Evolutionary conservation across 2,329 filamentous ascomycete genomes (phyloP).

Genomic region (Sclerotinia borealis): DNA sequence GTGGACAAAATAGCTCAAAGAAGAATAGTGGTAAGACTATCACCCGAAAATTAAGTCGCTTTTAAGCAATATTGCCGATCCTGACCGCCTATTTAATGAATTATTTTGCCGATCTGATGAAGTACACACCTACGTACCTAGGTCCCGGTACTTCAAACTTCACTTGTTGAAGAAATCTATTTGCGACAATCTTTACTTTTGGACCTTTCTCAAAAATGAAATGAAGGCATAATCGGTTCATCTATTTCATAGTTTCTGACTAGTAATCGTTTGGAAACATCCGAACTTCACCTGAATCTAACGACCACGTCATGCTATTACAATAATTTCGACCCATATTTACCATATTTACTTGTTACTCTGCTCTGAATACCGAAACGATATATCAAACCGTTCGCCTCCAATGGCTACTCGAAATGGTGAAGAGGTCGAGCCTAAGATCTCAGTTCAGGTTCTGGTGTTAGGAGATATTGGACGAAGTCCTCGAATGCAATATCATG

Average conservation of each 20-base stretch:
- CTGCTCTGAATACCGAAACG: conserved; percentile 34
- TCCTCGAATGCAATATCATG: conserved; percentile 98
- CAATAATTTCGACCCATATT: conserved; percentile 31
- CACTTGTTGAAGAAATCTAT: neutral
- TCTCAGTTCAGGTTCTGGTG: conserved; percentile 74
- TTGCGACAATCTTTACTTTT: neutral
- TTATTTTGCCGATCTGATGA: neutral
- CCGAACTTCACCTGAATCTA: neutral
- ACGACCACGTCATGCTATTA: conserved; percentile 26
- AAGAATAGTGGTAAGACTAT: neutral
- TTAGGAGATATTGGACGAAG: conserved; percentile 93
- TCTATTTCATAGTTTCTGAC: neutral
- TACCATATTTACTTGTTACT: conserved; percentile 29
- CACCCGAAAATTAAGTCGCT: too few relatives aligned
- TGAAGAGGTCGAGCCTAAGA: conserved; percentile 33
- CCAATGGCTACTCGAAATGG: conserved; percentile 23
- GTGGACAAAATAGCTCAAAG: neutral
- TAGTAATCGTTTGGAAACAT: neutral
- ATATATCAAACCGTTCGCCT: conserved; percentile 35
- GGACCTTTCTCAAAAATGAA: neutral
- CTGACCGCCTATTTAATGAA: neutral
- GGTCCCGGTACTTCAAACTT: neutral
- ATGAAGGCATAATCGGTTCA: neutral
- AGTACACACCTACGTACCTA: too few relatives aligned
- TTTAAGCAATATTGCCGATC: neutral